Evolutionary conservation across 2,329 filamentous ascomycete species (phyloP).

Genomic region (Chaetothyriales sp.): DNA sequence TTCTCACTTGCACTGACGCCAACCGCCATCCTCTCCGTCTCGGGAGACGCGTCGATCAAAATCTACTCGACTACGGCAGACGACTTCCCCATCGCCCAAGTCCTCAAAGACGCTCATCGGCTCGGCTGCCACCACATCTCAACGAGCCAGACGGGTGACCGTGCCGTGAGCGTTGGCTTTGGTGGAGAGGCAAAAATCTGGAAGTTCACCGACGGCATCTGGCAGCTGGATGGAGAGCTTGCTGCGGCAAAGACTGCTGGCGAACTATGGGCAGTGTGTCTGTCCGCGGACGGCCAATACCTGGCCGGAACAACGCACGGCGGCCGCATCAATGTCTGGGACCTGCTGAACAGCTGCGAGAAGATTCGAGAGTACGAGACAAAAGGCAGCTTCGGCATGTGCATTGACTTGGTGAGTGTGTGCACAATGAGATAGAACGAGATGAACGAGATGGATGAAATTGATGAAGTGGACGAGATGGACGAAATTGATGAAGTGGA

Average conservation of each 20-base stretch:
- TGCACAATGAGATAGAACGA: neutral
- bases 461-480: too few relatives aligned
- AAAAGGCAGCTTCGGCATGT: conserved; percentile 80
- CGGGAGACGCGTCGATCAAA: conserved; percentile 69
- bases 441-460: too few relatives aligned
- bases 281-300: conserved; percentile 72
- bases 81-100: conserved; percentile 64
- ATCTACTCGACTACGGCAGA: conserved; percentile 65
- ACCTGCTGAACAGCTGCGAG: conserved; percentile 42
- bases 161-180: conserved; percentile 75
- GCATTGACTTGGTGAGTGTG: conserved; percentile 56
- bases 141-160: conserved; percentile 53
- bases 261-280: conserved; percentile 74
- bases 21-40: conserved; percentile 64
- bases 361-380: conserved; percentile 80
- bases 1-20: conserved; percentile 68
- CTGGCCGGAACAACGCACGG: conserved; percentile 80
- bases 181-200: conserved; percentile 80
- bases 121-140: conserved; percentile 85
- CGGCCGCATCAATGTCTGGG: conserved; percentile 82
- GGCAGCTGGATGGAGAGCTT: conserved; percentile 38
- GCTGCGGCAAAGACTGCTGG: conserved; percentile 42
- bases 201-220: conserved; percentile 42
- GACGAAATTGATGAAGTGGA: neutral
- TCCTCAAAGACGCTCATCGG: conserved; percentile 64